These are phyloP conservation scores for Phanerodontia chrysosporium DNA, from an alignment of 768 basidiomycete genomes.

Conservation along the genomic window DNA sequence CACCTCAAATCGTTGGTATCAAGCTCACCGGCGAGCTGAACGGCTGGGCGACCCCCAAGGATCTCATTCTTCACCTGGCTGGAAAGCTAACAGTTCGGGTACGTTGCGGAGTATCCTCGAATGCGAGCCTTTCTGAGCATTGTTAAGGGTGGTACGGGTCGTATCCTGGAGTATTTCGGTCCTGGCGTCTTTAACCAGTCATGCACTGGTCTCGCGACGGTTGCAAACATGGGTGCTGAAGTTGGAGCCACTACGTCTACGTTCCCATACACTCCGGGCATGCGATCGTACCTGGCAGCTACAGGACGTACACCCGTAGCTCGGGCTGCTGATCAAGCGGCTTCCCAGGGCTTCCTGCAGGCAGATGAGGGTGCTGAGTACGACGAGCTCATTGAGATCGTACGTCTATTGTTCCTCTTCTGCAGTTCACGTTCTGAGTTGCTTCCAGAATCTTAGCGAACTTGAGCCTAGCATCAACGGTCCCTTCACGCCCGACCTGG, in stretches of 20 bases:
- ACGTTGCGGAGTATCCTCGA: conserved; percentile 25
- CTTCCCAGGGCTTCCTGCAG: conserved; percentile 67
- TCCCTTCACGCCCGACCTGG: conserved; percentile 95
- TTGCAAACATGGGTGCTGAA: conserved; percentile 99
- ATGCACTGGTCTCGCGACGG: conserved; percentile 92
- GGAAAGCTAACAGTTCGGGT: conserved; percentile 93
- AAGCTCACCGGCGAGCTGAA: conserved; percentile 82
- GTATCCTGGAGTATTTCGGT: conserved; percentile 96
- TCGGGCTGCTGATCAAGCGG: conserved; percentile 80
- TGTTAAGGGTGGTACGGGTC: conserved; percentile 86
- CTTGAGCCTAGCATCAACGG: conserved; percentile 94
- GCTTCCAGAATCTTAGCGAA: conserved; percentile 71
- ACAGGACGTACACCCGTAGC: conserved; percentile 88
- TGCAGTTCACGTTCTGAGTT: neutral
- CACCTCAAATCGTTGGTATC: conserved; percentile 78
- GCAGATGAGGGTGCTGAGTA: conserved; percentile 90
- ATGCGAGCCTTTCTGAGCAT: neutral
- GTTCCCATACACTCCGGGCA: conserved; percentile 90
- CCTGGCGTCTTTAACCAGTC: conserved; percentile 86
- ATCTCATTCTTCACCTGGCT: conserved; percentile 90
- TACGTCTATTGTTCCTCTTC: conserved; percentile 34
- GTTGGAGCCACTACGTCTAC: conserved; percentile 99
- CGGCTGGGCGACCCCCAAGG: conserved; percentile 95
- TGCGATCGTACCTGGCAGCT: conserved; percentile 86
- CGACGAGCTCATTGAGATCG: conserved; percentile 92